Evolutionary conservation across 495 filamentous ascomycete species (phyloP), one percentile per base, ranked within the genome.

Genomic region (Cairneyella variabilis): DNA sequence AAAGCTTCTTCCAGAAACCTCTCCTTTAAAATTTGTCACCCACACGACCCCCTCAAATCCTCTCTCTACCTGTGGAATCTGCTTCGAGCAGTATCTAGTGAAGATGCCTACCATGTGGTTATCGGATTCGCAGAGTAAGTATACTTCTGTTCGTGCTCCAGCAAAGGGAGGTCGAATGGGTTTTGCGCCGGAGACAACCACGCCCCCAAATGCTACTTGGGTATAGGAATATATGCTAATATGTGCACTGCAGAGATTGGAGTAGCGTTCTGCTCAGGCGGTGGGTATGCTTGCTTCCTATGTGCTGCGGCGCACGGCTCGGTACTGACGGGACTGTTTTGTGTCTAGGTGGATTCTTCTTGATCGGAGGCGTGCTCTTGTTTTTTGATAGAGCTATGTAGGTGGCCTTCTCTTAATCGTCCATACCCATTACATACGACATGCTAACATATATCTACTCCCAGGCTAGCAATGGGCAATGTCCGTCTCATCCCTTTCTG

Each of bases 321-420:
- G 21, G 27, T 54, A 46, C 39, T 53, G 22, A 40, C 30, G 22
- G 14, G 1, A 14, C 14, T 14, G 7, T 46, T 12, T 5, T 30
- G 7, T 38, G 8, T 32, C 26, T 55, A 91, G 92, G 92, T 59
- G 89, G 84, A 48, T 83, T 96, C 74, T 98, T 98, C 78, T 80
- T 98, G 41, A 75, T 96, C 64, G 89, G 90, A 54, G 93, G 93
- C 46, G 88, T 97, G 3, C 69, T 97, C 57, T 82, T 98, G 73
- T 97, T 98, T 75, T 98, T 97, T 69, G 93, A 98, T 71, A 83
- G 95, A 53, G 89, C 93, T 59, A 88, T 97, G 90, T 88, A 77
- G 34, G 79, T 68, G 32, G 34, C 20, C 18, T 41, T 23, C 12
- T 18, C n/a, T n/a, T n/a, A n/a, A n/a, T 17, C 12, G 21, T 14